phyloP scores from a whole-genome alignment of 176 grass and related monocot species.

The Oryza rufipogon region DNA sequence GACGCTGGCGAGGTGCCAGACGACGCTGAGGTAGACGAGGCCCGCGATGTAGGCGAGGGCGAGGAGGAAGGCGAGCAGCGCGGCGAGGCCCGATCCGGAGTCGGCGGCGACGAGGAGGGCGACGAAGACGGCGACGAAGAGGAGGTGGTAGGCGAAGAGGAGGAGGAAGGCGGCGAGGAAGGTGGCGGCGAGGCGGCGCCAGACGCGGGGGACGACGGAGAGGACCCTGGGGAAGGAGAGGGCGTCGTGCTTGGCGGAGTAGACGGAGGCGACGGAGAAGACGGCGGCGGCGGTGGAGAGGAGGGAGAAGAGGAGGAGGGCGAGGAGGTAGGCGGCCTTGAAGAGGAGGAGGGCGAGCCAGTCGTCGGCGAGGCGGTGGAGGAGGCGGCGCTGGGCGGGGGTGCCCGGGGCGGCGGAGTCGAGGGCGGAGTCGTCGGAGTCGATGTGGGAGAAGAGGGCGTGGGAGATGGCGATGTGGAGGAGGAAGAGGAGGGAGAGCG shows the following conservation, averaged over 20 bases:
- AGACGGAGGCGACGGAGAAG: conserved; percentile 91
- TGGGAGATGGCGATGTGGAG: conserved; percentile 86
- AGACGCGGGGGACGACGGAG: conserved; percentile 89
- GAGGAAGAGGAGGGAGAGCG: conserved; percentile 78
- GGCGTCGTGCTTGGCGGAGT: conserved; percentile 74
- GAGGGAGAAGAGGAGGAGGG: conserved; percentile 79
- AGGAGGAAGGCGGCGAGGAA: conserved; percentile 86
- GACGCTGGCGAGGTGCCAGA: conserved; percentile 94
- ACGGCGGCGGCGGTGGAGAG: conserved; percentile 85
- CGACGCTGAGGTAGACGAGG: conserved; percentile 74
- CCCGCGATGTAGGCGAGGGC: conserved; percentile 43
- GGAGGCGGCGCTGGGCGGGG: conserved; percentile 49
- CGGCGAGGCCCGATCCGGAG: conserved; percentile 40
- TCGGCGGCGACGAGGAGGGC: conserved; percentile 48
- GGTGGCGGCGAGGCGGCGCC: conserved; percentile 77
- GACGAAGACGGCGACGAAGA: conserved; percentile 41
- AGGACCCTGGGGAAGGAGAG: conserved; percentile 83
- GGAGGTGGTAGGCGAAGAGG: conserved; percentile 68
- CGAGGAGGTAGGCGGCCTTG: conserved; percentile 82
- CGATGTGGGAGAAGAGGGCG: conserved; percentile 73
- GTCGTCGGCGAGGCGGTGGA: conserved; percentile 57
- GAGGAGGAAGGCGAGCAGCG: conserved; percentile 43
- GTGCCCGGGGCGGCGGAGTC: conserved; percentile 61
- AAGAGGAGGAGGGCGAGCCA: conserved; percentile 71
- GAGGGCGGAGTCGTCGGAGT: conserved; percentile 67